Evolutionary conservation across 2,329 filamentous ascomycete genomes (phyloP).

Genomic region (Penicillium sp.): DNA sequence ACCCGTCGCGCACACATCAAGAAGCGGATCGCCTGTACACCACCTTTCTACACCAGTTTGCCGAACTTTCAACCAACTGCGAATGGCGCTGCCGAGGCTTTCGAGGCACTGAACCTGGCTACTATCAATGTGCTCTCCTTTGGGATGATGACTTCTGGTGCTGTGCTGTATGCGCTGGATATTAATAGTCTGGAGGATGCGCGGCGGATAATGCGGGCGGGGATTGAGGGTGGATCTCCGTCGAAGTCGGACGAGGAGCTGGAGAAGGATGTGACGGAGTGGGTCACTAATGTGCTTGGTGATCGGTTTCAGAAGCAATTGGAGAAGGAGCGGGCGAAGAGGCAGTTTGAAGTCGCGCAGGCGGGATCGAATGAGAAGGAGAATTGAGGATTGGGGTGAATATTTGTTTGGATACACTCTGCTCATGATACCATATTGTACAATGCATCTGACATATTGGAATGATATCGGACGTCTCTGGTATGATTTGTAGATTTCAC

Average conservation of each 20-base stretch:
- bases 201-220: conserved; percentile 53
- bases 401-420: conserved; percentile 14
- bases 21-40: conserved; percentile 56
- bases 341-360: conserved; percentile 8
- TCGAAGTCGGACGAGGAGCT: conserved; percentile 44
- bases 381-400: background rate
- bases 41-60: conserved; percentile 61
- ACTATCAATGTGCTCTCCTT: conserved; percentile 78
- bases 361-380: conserved; percentile 4
- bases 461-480: conserved; percentile 6
- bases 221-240: conserved; percentile 54
- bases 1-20: conserved; percentile 64
- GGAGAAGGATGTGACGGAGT: conserved; percentile 51
- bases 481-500: conserved; percentile 7
- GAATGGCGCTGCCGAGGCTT: conserved; percentile 65
- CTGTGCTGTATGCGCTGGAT: conserved; percentile 69
- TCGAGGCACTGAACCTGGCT: conserved; percentile 77
- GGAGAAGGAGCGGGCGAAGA: conserved; percentile 30
- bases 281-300: conserved; percentile 46
- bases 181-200: conserved; percentile 65
- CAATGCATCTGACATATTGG: conserved; percentile 9
- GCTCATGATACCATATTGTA: conserved; percentile 22
- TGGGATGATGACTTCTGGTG: conserved; percentile 68
- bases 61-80: conserved; percentile 42
- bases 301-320: conserved; percentile 45